These are phyloP conservation scores for Pichia gijzeniarum DNA, from an alignment of 805 yeast species.

Conservation along the genomic window DNA sequence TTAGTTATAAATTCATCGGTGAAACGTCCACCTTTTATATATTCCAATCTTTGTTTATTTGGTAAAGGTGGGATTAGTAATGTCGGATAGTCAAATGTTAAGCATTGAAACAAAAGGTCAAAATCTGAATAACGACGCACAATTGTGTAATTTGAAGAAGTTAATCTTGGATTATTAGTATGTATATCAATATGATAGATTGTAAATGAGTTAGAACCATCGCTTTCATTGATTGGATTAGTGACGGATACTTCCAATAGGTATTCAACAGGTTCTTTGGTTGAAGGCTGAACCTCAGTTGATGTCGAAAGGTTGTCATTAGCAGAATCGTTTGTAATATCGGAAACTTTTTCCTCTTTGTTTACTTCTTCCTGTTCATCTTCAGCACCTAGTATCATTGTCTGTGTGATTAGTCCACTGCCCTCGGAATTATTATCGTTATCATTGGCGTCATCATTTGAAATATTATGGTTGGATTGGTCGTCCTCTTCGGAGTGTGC, in stretches of 20 bases:
- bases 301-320: constrained; percentile 2
- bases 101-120: constrained; percentile 65
- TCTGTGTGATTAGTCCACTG: constrained; percentile 11
- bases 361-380: neutral
- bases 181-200: constrained; percentile 62
- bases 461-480: too few relatives aligned
- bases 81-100: constrained; percentile 75
- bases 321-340: neutral
- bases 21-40: constrained; percentile 90
- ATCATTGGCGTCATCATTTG: neutral
- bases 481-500: too few relatives aligned
- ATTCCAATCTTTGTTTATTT: constrained; percentile 84
- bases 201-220: constrained; percentile 70
- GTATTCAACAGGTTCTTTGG: neutral
- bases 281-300: neutral
- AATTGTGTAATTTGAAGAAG: constrained; percentile 38
- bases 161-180: constrained; percentile 56
- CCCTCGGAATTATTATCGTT: constrained; percentile 9
- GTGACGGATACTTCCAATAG: constrained; percentile 37
- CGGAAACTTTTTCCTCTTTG: neutral
- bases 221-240: constrained; percentile 64
- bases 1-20: constrained; percentile 76
- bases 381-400: constrained; percentile 10
- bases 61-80: constrained; percentile 91
- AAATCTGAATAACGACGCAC: constrained; percentile 87